Evolutionary conservation across 305 asterid species (phyloP).

Genomic region (Caryopteris hybrid): DNA sequence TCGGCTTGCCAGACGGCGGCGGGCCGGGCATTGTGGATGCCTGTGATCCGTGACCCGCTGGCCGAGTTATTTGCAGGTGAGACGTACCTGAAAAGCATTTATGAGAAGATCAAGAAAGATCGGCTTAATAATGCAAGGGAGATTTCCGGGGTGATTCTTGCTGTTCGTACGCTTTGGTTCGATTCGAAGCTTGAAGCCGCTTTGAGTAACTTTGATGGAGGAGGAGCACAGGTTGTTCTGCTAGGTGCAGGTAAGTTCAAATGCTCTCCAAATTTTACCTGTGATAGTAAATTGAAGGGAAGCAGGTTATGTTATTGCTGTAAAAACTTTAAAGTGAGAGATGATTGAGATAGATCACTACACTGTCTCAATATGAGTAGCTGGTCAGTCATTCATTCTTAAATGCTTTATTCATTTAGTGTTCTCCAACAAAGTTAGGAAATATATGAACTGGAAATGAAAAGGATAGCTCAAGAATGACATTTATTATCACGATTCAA

Average conservation of each 20-base stretch:
- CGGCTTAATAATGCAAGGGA: slow-evolving; percentile 71
- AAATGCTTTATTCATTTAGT: neutral
- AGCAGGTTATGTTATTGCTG: neutral
- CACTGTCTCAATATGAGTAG: neutral
- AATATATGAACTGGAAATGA: slow-evolving; percentile 4
- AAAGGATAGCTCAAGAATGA: neutral
- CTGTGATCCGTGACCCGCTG: slow-evolving; percentile 62
- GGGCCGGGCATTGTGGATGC: slow-evolving; percentile 85
- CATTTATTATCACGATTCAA: neutral
- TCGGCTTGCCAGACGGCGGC: slow-evolving; percentile 97
- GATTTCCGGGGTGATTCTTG: slow-evolving; percentile 81
- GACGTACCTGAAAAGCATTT: slow-evolving; percentile 50
- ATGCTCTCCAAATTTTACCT: slow-evolving; percentile 1
- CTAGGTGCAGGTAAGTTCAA: slow-evolving; percentile 84
- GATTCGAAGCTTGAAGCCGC: slow-evolving; percentile 83
- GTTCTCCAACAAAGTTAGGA: neutral
- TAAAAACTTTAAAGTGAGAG: neutral
- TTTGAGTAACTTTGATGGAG: slow-evolving; percentile 52
- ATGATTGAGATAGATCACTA: neutral
- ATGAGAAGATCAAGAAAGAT: slow-evolving; percentile 88
- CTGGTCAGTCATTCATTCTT: neutral
- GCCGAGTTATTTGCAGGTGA: slow-evolving; percentile 88
- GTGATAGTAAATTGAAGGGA: neutral
- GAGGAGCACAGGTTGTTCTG: slow-evolving; percentile 78
- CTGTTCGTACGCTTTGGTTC: slow-evolving; percentile 88